These are phyloP conservation scores for Gossypium gossypioides DNA, from an alignment of 441 rosid species.

Conservation along the genomic window DNA sequence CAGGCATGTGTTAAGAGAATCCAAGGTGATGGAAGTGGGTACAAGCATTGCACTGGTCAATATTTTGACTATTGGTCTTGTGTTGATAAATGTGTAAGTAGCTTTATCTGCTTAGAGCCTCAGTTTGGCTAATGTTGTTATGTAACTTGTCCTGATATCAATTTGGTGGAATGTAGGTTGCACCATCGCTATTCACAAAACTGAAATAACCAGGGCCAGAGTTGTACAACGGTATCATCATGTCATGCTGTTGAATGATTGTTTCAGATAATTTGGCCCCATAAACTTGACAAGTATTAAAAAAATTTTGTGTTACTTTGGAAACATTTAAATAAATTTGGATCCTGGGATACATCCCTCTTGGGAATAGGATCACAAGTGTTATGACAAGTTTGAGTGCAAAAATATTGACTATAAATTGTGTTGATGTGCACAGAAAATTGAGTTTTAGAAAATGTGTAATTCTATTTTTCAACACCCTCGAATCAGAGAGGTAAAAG, in stretches of 20 bases:
- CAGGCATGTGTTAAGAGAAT: slow-evolving; percentile 30
- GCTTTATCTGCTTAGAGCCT: neutral
- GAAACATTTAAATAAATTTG: neutral
- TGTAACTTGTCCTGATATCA: neutral
- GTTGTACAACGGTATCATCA: neutral
- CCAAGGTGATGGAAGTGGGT: slow-evolving; percentile 48
- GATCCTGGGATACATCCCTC: neutral
- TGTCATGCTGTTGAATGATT: neutral
- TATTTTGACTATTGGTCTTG: slow-evolving; percentile 66
- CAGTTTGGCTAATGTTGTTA: neutral
- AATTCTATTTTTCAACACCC: neutral
- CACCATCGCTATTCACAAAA: slow-evolving; percentile 36
- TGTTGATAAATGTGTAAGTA: slow-evolving; percentile 69
- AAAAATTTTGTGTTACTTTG: neutral
- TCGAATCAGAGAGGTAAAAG: no score
- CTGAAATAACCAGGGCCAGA: slow-evolving; percentile 26
- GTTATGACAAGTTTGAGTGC: neutral
- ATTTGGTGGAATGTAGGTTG: slow-evolving; percentile 37
- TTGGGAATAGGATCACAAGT: neutral
- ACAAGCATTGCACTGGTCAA: slow-evolving; percentile 74
- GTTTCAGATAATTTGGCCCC: neutral
- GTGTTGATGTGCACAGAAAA: neutral
- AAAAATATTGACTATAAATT: neutral
- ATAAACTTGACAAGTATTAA: neutral
- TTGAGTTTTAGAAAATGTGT: neutral